A percentile compares a stretch with the other conserved stretches of the same genome.
Evolutionary conservation across 2,329 filamentous ascomycete genomes (phyloP).

Genomic region (Fusarium neocosmosporiellum): DNA sequence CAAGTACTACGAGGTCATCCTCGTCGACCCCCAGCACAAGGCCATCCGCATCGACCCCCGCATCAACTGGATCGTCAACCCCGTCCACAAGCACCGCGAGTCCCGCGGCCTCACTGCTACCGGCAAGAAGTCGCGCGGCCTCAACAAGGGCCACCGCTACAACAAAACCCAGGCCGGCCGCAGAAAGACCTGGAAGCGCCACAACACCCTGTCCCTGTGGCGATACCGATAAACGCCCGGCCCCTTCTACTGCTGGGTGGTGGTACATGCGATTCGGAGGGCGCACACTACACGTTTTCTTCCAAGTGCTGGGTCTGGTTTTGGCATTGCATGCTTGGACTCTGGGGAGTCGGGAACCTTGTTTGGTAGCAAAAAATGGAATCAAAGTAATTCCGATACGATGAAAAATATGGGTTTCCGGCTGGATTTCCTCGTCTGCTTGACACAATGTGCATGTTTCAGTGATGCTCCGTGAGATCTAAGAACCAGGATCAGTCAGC

Average conservation of each 20-base stretch:
- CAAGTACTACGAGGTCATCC: conserved; percentile 99
- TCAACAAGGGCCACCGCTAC: conserved; percentile 99
- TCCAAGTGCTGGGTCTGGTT: conserved; percentile 44
- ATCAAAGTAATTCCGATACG: conserved; percentile 46
- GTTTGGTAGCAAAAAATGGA: conserved; percentile 47
- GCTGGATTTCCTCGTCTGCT: conserved; percentile 13
- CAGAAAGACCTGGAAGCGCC: conserved; percentile 99
- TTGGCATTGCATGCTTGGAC: conserved; percentile 47
- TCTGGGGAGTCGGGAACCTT: conserved; percentile 47
- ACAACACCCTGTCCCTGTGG: conserved; percentile 99
- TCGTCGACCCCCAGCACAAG: conserved; percentile 99
- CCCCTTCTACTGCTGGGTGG: conserved; percentile 18
- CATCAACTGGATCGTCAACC: conserved; percentile 99
- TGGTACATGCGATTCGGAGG: conserved; percentile 28
- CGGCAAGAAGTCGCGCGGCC: conserved; percentile 99
- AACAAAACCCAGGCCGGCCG: conserved; percentile 97
- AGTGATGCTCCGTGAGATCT: background rate
- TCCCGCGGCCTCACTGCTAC: conserved; percentile 95
- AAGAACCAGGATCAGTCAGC: background rate
- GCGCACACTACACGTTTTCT: conserved; percentile 31
- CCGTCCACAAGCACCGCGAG: conserved; percentile 99
- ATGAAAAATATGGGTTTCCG: conserved; percentile 43
- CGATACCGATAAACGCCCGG: conserved; percentile 82
- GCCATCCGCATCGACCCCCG: conserved; percentile 98
- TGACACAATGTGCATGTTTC: background rate